Percentiles rank a stretch among this genome's conserved stretches.
These are phyloP conservation scores for Leishmania aethiopica DNA, from an alignment of 208 protist species.

Conservation along the genomic window DNA sequence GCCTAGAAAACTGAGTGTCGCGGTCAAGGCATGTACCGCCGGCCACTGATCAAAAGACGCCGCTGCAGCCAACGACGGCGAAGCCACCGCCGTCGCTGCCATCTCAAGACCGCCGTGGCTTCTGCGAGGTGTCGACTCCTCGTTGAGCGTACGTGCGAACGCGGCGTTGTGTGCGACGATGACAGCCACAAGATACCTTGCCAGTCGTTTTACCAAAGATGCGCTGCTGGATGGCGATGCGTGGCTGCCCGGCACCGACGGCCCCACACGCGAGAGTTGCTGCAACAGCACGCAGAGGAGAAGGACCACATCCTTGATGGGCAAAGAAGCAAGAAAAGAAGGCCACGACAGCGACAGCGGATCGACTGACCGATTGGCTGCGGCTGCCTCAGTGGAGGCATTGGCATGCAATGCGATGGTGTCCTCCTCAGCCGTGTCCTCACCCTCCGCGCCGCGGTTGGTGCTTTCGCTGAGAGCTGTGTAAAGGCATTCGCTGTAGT, in stretches of 20 bases:
- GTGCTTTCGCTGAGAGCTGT: background rate
- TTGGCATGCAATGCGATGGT: background rate
- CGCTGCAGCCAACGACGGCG: background rate
- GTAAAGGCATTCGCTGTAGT: slow-evolving; percentile 16
- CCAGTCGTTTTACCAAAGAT: background rate
- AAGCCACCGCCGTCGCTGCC: background rate
- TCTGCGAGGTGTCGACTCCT: slow-evolving; percentile 2
- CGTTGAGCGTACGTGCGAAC: slow-evolving; percentile 10
- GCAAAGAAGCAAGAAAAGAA: slow-evolving; percentile 17
- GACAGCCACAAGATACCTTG: background rate
- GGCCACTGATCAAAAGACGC: slow-evolving; percentile 25
- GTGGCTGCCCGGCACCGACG: background rate
- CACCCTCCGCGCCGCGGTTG: background rate
- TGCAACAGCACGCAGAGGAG: slow-evolving; percentile 27
- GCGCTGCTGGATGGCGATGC: background rate
- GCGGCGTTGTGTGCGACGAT: slow-evolving; percentile 12
- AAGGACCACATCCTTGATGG: slow-evolving; percentile 16
- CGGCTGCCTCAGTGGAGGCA: background rate
- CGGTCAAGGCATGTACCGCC: slow-evolving; percentile 29
- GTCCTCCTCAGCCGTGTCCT: background rate
- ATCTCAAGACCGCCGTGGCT: background rate
- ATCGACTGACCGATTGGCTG: background rate
- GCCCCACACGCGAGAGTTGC: slow-evolving; percentile 2
- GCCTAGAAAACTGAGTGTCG: slow-evolving; percentile 10
- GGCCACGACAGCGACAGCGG: slow-evolving; percentile 2